Evolutionary conservation across 805 yeast species (phyloP).

Genomic region (Saccharomycopsis malanga): DNA sequence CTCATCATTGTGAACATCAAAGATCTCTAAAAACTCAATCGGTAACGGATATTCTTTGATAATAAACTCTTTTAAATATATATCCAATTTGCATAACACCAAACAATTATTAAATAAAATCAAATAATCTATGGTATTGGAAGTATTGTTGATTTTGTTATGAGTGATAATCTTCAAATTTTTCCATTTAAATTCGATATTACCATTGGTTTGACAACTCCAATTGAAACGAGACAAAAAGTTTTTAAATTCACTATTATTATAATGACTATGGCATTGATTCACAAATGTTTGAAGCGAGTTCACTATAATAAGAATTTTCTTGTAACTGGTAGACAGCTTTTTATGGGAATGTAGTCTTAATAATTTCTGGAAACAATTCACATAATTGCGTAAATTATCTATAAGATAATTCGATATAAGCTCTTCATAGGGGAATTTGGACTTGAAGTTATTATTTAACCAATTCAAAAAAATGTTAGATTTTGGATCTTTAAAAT

Average conservation of each 20-base stretch:
- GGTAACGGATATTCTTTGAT: conserved; percentile 21
- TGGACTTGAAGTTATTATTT: conserved; percentile 15
- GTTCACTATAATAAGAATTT: conserved; percentile 14
- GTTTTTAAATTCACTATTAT: conserved; percentile 18
- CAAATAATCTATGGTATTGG: conserved; percentile 19
- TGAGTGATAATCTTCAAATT: conserved; percentile 17
- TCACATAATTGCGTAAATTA: conserved; percentile 15
- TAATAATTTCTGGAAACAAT: conserved; percentile 11
- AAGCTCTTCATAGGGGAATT: conserved; percentile 18
- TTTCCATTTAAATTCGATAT: conserved; percentile 20
- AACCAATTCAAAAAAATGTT: conserved; percentile 21
- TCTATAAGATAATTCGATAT: conserved; percentile 20
- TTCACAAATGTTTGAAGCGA: conserved; percentile 17
- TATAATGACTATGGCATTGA: conserved; percentile 19
- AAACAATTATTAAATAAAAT: conserved; percentile 20
- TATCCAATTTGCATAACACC: conserved; percentile 19
- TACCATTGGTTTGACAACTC: conserved; percentile 17
- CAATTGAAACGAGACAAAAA: conserved; percentile 17
- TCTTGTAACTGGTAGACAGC: conserved; percentile 16
- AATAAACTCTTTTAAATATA: conserved; percentile 19
- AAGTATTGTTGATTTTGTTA: conserved; percentile 17
- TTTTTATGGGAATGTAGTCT: conserved; percentile 12
- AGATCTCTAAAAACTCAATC: conserved; percentile 18
- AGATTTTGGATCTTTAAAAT: conserved; percentile 14
- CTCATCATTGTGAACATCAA: conserved; percentile 10